Base-by-base conservation (phyloP, 202 grass and related monocot genomes). In the Panicum hallii region DNA sequence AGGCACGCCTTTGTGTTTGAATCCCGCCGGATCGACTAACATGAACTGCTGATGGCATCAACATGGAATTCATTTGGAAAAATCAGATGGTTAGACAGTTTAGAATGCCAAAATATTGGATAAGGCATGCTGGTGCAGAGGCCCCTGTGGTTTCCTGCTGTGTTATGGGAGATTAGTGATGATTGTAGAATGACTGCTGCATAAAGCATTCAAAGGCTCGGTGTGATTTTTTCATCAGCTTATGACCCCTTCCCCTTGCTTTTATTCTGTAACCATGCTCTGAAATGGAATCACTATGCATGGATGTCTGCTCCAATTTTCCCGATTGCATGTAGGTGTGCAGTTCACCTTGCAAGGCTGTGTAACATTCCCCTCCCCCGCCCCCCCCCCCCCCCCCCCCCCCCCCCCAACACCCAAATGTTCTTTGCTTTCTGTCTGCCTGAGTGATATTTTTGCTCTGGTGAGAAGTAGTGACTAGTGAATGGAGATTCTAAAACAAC, bases 91-190 rank as follows among this genome's bases (percentile, higher is more conserved):
- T 19, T 57, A n/a, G 63, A 84, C 48, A 36, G 28, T 43, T 36
- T 41, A 16, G 69, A 82, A 23, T 49, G 32, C 32, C 41, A 57
- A 57, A 65, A 70, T 78, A 60, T 67, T 86, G 67, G 73, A 86
- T 79, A 79, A 79, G 67, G 57, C 52, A 67, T 79, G 74, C 36
- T 16, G 71, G 56, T 14, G 26, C 46, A 26, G 43, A 36, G 6
- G 60, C 4, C 14, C 80, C 16, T 43, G 7, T 79, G 48, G 3
- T 41, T 64, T 83, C 15, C 11, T 78, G 17, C 43, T 63, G 32
- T 32, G 20, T 74, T 60, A 55, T 78, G 19, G 6, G n/a, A 26
- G 50, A 66, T 83, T 67, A 42, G 52, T 58, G 17, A 14, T 82
- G 58, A 67, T 78, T 30, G 30, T 58, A 48, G 48, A 66, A 42